Evolutionary conservation across 2,329 filamentous ascomycete genomes (phyloP), one percentile per base, ranked within the genome.

Genomic region (Blastomyces silverae): DNA sequence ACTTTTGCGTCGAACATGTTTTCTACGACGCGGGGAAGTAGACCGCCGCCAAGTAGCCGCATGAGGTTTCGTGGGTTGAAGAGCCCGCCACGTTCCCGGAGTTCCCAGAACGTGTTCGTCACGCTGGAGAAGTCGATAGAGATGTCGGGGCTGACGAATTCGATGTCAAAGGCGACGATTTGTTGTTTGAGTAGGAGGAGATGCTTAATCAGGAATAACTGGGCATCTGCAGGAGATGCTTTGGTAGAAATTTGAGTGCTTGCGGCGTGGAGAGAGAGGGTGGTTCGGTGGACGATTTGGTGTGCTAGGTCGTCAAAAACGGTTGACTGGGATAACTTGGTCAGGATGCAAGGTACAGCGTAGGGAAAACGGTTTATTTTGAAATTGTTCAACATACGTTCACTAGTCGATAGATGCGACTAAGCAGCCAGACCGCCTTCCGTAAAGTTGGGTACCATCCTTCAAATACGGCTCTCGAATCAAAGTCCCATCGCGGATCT

Each of bases 151-250:
- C 84, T 83, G 25, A 87, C 84, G 70, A 84, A 89, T 73, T 89
- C 92, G 69, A 99, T 97, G 78, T 99, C 94, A 67, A 99, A 92
- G 11, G 92, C 92, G 34, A 99, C 87, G 62, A 99, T 89, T 74
- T 97, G 91, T 74, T 97, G 95, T 77, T 97, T 97, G 62, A 99
- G 85, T 61, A 97, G 88, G 61, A 99, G 88, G 1, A 99, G 84
- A 74, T 99, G 96, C 71, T 93, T 94, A 71, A 99, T 88, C 72
- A 97, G 87, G 77, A 99, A 99, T 4, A 99, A 83, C 70, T 96
- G 90, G 0, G 89, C 85, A 73, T 97, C 92, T 1, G 85, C 83
- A 74, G 80, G 79, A n/a, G 77, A 76, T 28, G 83, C 81, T 64
- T 85, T 86, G 46, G 83, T 83, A 64, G 86, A 84, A 69, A 96